phyloP scores from a whole-genome alignment of 768 basidiomycete species.

The Xerocomus spinulosus region DNA sequence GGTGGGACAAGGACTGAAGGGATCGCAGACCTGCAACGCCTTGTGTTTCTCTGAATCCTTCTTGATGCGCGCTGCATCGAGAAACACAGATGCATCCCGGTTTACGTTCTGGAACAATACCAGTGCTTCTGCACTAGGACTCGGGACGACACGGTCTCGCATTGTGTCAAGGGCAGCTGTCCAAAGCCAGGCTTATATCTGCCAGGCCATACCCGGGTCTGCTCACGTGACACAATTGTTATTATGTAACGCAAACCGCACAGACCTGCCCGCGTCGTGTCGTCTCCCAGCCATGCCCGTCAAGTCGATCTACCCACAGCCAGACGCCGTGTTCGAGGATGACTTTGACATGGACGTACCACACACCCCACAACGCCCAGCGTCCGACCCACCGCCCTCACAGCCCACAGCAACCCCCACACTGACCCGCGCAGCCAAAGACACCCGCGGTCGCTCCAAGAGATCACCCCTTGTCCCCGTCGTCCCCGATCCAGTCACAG shows the following conservation, averaged over 20 bases:
- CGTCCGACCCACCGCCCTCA: conserved; percentile 1
- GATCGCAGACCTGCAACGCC: neutral
- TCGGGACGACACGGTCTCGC: neutral
- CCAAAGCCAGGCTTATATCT: too few species aligned
- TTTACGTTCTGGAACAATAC: neutral
- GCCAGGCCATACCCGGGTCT: too few species aligned
- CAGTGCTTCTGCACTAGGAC: neutral
- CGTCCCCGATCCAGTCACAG: conserved; percentile 52
- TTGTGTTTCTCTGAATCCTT: conserved; percentile 6
- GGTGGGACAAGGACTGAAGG: neutral
- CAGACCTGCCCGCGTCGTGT: conserved; percentile 14
- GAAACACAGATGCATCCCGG: neutral
- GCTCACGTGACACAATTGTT: neutral
- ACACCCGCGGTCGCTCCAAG: conserved; percentile 10
- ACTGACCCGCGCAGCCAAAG: conserved; percentile 20
- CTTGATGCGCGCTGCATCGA: conserved; percentile 2
- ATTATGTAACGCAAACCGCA: conserved; percentile 2
- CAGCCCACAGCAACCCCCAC: conserved; percentile 8
- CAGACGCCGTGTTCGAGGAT: conserved; percentile 31
- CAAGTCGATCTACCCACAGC: conserved; percentile 16
- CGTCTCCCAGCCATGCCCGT: conserved; percentile 23
- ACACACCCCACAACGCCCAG: neutral
- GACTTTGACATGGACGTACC: conserved; percentile 33
- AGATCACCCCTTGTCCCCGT: conserved; percentile 10
- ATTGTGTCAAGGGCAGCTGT: too few species aligned